Evolutionary conservation across 1,139 yeast genomes (phyloP), one percentile per base, ranked within the genome.

Genomic region (Blastobotrys capitulatus): DNA sequence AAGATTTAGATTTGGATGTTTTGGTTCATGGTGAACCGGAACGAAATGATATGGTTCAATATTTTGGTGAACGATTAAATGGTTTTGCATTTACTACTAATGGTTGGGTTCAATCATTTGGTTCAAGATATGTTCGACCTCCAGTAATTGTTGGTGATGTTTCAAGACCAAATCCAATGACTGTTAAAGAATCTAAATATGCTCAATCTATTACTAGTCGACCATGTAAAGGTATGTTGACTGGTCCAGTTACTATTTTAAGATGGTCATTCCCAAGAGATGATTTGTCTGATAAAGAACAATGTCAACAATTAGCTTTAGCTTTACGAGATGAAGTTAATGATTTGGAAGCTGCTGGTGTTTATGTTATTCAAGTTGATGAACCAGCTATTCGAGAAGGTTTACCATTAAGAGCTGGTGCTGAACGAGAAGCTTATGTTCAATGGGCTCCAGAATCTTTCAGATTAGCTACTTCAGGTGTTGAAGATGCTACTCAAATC

Each of bases 191-290:
- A 80, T 90, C 97, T 55, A 95, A 92, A 70, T 92, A 88, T 75
- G 98, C 98, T 64, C 98, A 94, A 81, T 86, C 96, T 57, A 76
- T 92, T 70, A 89, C 97, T 68, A 76, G 82, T 67, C 86, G 86
- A 78, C 97, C 97, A 71, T 86, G 92, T 83, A 92, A 92, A 83
- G 98, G 98, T 86, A 92, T 92, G 98, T 86, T 92, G 74, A 90
- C 98, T 71, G 98, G 98, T 77, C 98, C 98, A 72, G 95, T 92
- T 66, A 92, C 98, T 68, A 88, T 95, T 76, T 84, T 92, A 73
- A 88, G 98, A 84, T 92, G 98, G 98, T 92, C 98, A 66, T 92
- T 92, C 97, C 98, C 98, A 78, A 88, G 98, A 84, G 94, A 90
- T 71, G 98, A 92, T 68, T 86, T 92, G 63, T 80, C 96, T 60